A percentile compares a stretch with the other conserved stretches of the same genome.
phyloP scores from a whole-genome alignment of 2,329 filamentous ascomycete genomes.

The Endoconidiophora laricicola region DNA sequence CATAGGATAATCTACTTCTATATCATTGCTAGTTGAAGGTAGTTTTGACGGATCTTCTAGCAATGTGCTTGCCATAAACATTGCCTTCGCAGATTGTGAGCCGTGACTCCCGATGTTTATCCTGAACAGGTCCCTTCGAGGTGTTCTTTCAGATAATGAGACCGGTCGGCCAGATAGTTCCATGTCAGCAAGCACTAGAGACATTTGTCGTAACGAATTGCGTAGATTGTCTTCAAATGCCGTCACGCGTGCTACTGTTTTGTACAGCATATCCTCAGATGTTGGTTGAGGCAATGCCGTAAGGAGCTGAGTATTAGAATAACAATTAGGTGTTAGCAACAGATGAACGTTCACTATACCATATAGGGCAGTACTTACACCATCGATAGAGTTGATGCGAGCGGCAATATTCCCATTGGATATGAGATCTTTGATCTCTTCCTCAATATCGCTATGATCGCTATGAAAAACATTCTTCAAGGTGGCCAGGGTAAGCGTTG shows the following conservation, averaged over 20 bases:
- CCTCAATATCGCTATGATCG: slow-evolving; percentile 45
- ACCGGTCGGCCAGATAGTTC: not conserved
- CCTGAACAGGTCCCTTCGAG: too few relatives aligned
- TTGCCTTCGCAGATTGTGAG: too few relatives aligned
- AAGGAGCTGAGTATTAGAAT: not conserved
- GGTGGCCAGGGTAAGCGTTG: slow-evolving; percentile 63
- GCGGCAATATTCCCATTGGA: slow-evolving; percentile 53
- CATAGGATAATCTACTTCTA: too few relatives aligned
- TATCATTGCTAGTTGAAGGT: too few relatives aligned
- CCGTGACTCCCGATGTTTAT: too few relatives aligned
- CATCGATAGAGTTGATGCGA: slow-evolving; percentile 69
- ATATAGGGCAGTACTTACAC: slow-evolving; percentile 27
- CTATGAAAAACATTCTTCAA: slow-evolving; percentile 62
- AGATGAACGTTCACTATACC: not conserved
- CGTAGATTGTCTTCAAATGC: slow-evolving; percentile 1
- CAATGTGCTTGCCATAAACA: too few relatives aligned
- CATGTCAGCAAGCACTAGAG: not conserved
- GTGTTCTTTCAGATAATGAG: too few relatives aligned
- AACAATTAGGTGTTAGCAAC: not conserved
- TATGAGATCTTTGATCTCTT: slow-evolving; percentile 68
- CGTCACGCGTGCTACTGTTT: not conserved
- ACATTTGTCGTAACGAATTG: slow-evolving; percentile 4
- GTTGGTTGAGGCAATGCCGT: slow-evolving; percentile 12
- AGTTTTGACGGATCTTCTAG: too few relatives aligned
- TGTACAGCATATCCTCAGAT: not conserved